phyloP scores from a whole-genome alignment of 2,329 filamentous ascomycete species.

The Delphinella strobiligena region DNA sequence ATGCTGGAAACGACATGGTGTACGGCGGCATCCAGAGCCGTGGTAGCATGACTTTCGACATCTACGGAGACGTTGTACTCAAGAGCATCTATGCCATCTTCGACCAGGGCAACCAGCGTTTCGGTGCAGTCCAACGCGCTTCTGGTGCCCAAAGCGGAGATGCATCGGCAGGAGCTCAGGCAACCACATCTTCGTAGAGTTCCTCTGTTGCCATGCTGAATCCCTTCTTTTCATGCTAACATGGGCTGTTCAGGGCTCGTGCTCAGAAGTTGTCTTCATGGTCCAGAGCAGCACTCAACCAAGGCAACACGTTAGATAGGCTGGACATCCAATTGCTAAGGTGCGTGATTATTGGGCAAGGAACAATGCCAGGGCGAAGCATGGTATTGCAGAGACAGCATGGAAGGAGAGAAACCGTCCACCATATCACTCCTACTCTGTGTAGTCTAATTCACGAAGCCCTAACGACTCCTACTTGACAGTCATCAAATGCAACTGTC shows the following conservation, averaged over 20 bases:
- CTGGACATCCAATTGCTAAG: too few species aligned
- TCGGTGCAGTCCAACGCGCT: constrained; percentile 10
- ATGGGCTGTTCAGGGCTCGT: not conserved
- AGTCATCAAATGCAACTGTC: too few species aligned
- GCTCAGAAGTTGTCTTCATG: too few species aligned
- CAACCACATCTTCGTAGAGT: not conserved
- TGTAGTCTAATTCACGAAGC: too few species aligned
- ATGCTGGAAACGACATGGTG: constrained; percentile 41
- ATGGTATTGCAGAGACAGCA: too few species aligned
- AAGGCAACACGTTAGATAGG: too few species aligned
- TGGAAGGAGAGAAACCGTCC: too few species aligned
- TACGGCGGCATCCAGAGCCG: constrained; percentile 57
- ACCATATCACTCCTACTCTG: too few species aligned
- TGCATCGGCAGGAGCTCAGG: not conserved
- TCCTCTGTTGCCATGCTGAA: not conserved
- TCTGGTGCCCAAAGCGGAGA: not conserved
- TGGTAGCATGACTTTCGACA: constrained; percentile 47
- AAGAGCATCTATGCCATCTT: constrained; percentile 56
- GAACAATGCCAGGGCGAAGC: too few species aligned
- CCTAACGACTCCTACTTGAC: too few species aligned
- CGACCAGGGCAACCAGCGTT: constrained; percentile 34
- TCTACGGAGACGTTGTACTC: constrained; percentile 52
- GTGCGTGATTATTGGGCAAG: too few species aligned
- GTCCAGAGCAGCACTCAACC: too few species aligned
- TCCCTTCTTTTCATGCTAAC: not conserved